Evolutionary conservation across 2,329 filamentous ascomycete species (phyloP).

Genomic region (Botrytis byssoidea): DNA sequence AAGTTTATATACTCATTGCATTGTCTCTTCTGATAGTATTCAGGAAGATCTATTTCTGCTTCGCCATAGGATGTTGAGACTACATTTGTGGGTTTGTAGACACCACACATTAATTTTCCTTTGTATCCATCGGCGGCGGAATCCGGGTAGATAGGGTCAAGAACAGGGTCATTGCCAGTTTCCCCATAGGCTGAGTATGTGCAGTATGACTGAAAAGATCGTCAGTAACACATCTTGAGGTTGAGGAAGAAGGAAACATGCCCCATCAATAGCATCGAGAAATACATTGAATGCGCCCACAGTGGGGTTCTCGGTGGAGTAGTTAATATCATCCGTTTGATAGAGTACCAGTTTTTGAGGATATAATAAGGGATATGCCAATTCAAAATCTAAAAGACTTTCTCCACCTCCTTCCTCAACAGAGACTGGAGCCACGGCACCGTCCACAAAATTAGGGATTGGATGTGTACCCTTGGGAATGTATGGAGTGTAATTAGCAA

Average conservation of each 20-base stretch:
- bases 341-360: slow-evolving; percentile 49
- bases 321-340: slow-evolving; percentile 40
- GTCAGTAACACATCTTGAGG: neutral
- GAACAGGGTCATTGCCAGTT: slow-evolving; percentile 21
- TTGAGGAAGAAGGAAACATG: neutral
- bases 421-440: slow-evolving; percentile 32
- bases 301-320: slow-evolving; percentile 14
- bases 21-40: slow-evolving; percentile 52
- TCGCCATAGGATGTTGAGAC: slow-evolving; percentile 55
- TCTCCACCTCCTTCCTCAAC: slow-evolving; percentile 18
- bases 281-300: slow-evolving; percentile 18
- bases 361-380: slow-evolving; percentile 48
- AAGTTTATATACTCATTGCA: slow-evolving; percentile 43
- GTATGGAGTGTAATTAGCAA: slow-evolving; percentile 44
- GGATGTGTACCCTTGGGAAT: slow-evolving; percentile 37
- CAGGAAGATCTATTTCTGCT: slow-evolving; percentile 52
- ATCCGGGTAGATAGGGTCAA: slow-evolving; percentile 54
- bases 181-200: slow-evolving; percentile 24
- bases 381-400: slow-evolving; percentile 44
- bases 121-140: slow-evolving; percentile 49
- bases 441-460: slow-evolving; percentile 38
- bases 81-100: slow-evolving; percentile 43
- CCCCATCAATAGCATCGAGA: slow-evolving; percentile 24
- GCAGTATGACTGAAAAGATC: slow-evolving; percentile 21
- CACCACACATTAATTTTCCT: slow-evolving; percentile 47